Percentiles rank a stretch among this genome's conserved stretches.
Conservation (phyloP, 2,329 filamentous ascomycete genomes). For the Drechslerella dactyloides region DNA sequence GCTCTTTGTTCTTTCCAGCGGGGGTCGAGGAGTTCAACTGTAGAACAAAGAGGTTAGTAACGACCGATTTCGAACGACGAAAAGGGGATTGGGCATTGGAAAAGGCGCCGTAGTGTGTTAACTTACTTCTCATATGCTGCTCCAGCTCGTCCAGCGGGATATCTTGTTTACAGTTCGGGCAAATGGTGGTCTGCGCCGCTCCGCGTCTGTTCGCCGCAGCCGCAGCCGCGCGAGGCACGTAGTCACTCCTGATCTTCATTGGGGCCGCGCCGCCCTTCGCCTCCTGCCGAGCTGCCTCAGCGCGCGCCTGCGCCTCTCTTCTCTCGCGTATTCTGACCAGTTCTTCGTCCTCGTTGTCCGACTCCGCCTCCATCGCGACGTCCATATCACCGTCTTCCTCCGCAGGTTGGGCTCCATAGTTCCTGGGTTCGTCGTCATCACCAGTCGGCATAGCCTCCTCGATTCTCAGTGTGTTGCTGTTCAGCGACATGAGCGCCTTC, state of each 20-base stretch:
- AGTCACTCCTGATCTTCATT: conserved; percentile 93
- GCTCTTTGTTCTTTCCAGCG: conserved; percentile 95
- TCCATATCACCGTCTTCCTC: conserved; percentile 54
- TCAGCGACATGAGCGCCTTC: conserved; percentile 87
- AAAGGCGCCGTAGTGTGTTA: too few relatives aligned
- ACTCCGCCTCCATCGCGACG: conserved; percentile 55
- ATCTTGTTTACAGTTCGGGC: conserved; percentile 90
- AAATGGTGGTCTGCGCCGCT: conserved; percentile 71
- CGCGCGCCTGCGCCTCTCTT: conserved; percentile 67
- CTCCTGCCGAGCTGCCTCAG: conserved; percentile 79
- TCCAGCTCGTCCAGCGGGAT: conserved; percentile 87
- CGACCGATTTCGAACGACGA: neutral
- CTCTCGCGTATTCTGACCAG: conserved; percentile 69
- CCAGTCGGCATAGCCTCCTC: conserved; percentile 94
- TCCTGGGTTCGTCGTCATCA: conserved; percentile 66
- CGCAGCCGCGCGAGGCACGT: conserved; percentile 81
- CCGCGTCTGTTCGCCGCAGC: conserved; percentile 66
- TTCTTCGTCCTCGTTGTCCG: conserved; percentile 68
- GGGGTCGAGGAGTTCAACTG: conserved; percentile 86
- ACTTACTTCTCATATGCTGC: conserved; percentile 83
- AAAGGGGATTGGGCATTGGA: too few relatives aligned
- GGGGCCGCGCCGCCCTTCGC: conserved; percentile 71
- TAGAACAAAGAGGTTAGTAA: conserved; percentile 50
- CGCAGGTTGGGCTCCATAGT: conserved; percentile 53
- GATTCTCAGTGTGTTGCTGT: conserved; percentile 76